A percentile compares a stretch with the other conserved stretches of the same genome.
Evolutionary conservation across 2,329 filamentous ascomycete species (phyloP).

Genomic region (Cordyceps fumosorosea): DNA sequence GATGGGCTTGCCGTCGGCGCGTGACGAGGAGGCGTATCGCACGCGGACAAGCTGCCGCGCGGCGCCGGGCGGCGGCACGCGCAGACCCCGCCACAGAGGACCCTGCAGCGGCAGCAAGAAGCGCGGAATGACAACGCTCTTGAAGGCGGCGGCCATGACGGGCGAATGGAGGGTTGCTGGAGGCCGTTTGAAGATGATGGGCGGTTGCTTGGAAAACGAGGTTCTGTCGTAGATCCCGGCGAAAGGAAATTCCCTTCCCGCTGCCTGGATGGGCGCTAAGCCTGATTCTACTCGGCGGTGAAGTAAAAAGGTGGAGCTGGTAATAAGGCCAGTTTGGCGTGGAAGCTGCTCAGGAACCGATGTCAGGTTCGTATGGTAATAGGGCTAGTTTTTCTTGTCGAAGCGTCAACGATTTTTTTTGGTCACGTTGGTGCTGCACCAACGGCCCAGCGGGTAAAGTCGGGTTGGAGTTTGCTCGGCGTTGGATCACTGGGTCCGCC

Average conservation of each 20-base stretch:
- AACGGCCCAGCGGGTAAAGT: neutral
- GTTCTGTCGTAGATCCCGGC: neutral
- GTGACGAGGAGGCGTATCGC: constrained; percentile 21
- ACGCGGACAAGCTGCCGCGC: constrained; percentile 26
- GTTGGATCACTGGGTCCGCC: neutral
- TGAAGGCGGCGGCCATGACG: constrained; percentile 35
- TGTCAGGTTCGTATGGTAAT: too few species aligned
- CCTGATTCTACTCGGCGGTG: neutral
- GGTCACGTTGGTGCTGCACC: neutral
- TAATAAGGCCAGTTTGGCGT: constrained; percentile 1
- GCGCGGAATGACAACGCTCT: constrained; percentile 49
- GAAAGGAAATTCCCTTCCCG: constrained; percentile 12
- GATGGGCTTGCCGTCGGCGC: constrained; percentile 40
- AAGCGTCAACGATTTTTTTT: neutral
- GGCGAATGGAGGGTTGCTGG: neutral
- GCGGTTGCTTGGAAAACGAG: neutral
- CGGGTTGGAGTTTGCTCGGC: constrained; percentile 3
- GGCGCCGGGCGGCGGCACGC: constrained; percentile 24
- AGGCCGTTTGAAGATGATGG: neutral
- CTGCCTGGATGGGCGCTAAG: neutral
- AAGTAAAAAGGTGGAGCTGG: neutral
- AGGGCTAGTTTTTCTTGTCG: neutral
- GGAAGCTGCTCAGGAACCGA: neutral
- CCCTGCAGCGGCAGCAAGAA: constrained; percentile 62
- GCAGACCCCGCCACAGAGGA: constrained; percentile 43